Percentiles rank a stretch among this genome's conserved stretches.
Conservation (phyloP, 257 asterid species). For the Verbena officinalis region DNA sequence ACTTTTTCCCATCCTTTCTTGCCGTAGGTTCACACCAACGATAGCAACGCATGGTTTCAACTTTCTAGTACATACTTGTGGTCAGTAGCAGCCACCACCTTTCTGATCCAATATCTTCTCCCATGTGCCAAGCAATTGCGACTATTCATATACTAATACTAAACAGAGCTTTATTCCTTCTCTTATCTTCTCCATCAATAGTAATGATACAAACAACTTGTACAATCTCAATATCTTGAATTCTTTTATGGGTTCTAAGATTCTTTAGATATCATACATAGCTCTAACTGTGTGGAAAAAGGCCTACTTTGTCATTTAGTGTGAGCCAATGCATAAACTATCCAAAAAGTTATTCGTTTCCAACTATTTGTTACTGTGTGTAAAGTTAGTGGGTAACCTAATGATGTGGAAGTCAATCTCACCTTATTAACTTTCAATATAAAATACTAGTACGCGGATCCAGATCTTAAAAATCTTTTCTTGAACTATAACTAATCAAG, state of each 20-base stretch:
- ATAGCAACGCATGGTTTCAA: conserved; percentile 30
- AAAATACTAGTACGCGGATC: conserved; percentile 4
- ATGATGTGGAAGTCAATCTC: conserved; percentile 29
- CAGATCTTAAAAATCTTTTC: neutral
- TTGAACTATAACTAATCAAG: neutral
- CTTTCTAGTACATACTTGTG: conserved; percentile 43
- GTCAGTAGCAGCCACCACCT: conserved; percentile 23
- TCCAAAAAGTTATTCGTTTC: neutral
- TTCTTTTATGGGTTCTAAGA: conserved; percentile 24
- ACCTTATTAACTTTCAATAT: conserved; percentile 16
- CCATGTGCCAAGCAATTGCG: conserved; percentile 38
- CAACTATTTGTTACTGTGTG: neutral
- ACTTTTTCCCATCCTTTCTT: no score
- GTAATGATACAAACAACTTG: conserved; percentile 36
- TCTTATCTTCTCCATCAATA: conserved; percentile 37
- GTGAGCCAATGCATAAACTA: conserved; percentile 8
- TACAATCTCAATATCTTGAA: conserved; percentile 24
- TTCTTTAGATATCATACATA: conserved; percentile 46
- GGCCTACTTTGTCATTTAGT: conserved; percentile 52
- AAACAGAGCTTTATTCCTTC: conserved; percentile 27
- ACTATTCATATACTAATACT: conserved; percentile 17
- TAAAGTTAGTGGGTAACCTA: neutral
- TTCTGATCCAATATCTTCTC: conserved; percentile 4
- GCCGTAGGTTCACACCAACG: neutral
- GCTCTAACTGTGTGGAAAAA: conserved; percentile 35